Base-by-base conservation (phyloP, 2,329 filamentous ascomycete genomes). In the Juglanconis oblonga region DNA sequence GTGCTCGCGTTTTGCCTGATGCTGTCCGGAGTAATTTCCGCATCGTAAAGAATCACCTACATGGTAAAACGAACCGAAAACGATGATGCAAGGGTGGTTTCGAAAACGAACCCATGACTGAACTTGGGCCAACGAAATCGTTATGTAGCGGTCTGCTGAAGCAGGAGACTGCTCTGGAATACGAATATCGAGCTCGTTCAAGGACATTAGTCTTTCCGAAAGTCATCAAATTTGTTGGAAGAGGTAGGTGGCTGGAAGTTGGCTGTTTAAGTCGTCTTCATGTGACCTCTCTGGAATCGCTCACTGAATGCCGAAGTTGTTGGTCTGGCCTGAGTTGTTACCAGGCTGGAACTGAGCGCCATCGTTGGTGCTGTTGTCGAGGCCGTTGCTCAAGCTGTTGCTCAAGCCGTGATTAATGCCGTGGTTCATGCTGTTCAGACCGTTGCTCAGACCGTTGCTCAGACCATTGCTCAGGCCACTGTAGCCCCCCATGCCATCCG, bases 301-400 rank as follows among this genome's bases (percentile, higher is more conserved):
- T 29, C 14, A 4, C 11, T 45, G 62, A 11, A 57, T 45, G 14
- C 59, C 57, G 31, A 60, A 64, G 31, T 53, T 50, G 1, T 54
- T 38, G 1, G 51, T 54, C 45, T 44, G 58, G 35, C 10, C 47
- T 9, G 47, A 10, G 17, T 29, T 49, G 38, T 61, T 45, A 17
- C 53, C 66, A 29, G 62, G 35, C 24, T 42, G 55, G 36, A 51
- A 58, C 31, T 38, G 57, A 31, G 63, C 13, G 35, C 60, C 63
- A 47, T 49, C 35, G 14, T 24, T 32, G 24, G 51, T 33, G 24
- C 36, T 36, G n/a, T 51, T 48, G 29, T 35, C 45, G 11, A 57
- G 9, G 35, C 55, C 35, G n/a, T 51, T 57, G 35, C 8, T 49
- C 44, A 49, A 11, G 44, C 32, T 35, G 36, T 40, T 48, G n/a